phyloP scores from a whole-genome alignment of 1,284 basidiomycete genomes.

The Irpex sp. region DNA sequence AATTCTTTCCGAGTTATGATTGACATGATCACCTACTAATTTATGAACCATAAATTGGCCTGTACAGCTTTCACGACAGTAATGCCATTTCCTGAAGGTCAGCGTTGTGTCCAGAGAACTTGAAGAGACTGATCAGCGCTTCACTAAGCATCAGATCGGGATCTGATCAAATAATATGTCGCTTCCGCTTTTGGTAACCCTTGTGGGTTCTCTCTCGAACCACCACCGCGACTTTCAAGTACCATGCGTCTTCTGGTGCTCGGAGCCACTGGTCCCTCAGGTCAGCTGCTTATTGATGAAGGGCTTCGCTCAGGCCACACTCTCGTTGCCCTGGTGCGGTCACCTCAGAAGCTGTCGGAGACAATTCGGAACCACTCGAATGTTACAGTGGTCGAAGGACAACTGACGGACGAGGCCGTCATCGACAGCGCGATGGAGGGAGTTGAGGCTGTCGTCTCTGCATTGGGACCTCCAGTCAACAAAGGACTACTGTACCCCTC shows the following conservation, averaged over 20 bases:
- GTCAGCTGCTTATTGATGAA: conserved; percentile 11
- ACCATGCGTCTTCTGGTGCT: conserved; percentile 12
- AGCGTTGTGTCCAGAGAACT: too few relatives aligned
- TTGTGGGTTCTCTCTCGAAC: neutral
- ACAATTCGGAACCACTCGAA: conserved; percentile 40
- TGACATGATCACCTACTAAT: too few relatives aligned
- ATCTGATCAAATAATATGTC: neutral
- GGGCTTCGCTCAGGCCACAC: conserved; percentile 2
- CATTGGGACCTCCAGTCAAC: conserved; percentile 50
- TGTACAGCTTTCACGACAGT: too few relatives aligned
- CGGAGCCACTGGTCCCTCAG: conserved; percentile 10
- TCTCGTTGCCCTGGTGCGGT: conserved; percentile 39
- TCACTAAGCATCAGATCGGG: neutral
- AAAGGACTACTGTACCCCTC: conserved; percentile 35
- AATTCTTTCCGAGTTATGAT: too few relatives aligned
- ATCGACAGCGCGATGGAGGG: conserved; percentile 50
- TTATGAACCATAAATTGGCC: too few relatives aligned
- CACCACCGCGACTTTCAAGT: neutral
- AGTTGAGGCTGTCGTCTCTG: conserved; percentile 60
- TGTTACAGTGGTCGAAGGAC: conserved; percentile 49
- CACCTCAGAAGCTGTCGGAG: conserved; percentile 55
- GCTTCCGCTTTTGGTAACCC: neutral
- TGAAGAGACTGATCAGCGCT: neutral
- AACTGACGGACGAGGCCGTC: conserved; percentile 46
- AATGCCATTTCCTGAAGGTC: too few relatives aligned